Percentiles rank a stretch among this genome's conserved stretches.
Evolutionary conservation across 371 early-diverging fungal genomes (phyloP).

Genomic region (Catenaria anguillulae): DNA sequence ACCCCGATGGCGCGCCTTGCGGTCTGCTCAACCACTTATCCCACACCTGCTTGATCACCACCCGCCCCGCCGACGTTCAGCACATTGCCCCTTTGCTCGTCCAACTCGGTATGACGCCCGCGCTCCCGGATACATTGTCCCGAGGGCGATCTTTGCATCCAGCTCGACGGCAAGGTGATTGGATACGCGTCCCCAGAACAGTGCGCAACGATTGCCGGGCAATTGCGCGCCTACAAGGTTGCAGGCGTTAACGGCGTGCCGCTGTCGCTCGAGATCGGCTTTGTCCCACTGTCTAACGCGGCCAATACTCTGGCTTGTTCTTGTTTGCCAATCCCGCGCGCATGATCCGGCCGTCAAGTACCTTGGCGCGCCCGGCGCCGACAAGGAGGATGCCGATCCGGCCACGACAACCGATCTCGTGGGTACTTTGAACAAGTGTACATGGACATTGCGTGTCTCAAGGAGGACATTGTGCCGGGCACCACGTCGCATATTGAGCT

Average conservation of each 20-base stretch:
- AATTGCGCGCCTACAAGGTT: slow-evolving; percentile 66
- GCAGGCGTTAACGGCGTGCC: slow-evolving; percentile 37
- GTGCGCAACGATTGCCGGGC: slow-evolving; percentile 51
- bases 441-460: slow-evolving; percentile 92
- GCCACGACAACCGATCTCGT: slow-evolving; percentile 11
- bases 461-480: slow-evolving; percentile 74
- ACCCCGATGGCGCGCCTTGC: slow-evolving; percentile 99
- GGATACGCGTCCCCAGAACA: slow-evolving; percentile 66
- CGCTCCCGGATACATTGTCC: slow-evolving; percentile 35
- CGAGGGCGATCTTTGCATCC: slow-evolving; percentile 55
- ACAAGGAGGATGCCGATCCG: too few relatives aligned
- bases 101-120: slow-evolving; percentile 60
- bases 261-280: slow-evolving; percentile 74
- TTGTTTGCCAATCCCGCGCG: slow-evolving; percentile 81
- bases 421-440: slow-evolving; percentile 41
- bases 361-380: slow-evolving; percentile 52
- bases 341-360: slow-evolving; percentile 90
- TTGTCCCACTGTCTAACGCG: slow-evolving; percentile 73
- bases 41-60: slow-evolving; percentile 77
- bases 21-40: slow-evolving; percentile 97
- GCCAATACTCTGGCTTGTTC: slow-evolving; percentile 90
- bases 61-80: slow-evolving; percentile 43
- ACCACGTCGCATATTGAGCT: slow-evolving; percentile 87
- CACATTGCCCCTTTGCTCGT: slow-evolving; percentile 49
- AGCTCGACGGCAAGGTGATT: slow-evolving; percentile 85